Evolutionary conservation across 2,329 filamentous ascomycete species (phyloP), one percentile per base, ranked within the genome.

Genomic region (Penicillium occitanis): DNA sequence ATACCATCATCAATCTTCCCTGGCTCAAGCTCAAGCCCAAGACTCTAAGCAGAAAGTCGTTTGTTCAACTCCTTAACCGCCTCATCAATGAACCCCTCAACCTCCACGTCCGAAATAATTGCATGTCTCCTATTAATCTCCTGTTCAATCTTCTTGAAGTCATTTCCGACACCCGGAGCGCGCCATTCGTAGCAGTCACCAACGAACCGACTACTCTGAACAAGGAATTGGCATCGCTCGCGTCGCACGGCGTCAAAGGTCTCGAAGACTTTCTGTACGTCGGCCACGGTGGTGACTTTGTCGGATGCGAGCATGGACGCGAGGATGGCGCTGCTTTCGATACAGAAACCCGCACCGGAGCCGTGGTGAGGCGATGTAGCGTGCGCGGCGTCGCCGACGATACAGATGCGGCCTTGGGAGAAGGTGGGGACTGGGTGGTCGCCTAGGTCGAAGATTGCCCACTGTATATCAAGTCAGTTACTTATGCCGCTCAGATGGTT

Each of bases 211-310:
- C 85, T 87, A 59, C 80, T 86, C 5, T 78, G 74, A 0, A 86
- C 83, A 0, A 86, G 73, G 71, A 79, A 80, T 66, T 86, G 83
- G 7, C 79, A 81, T 8, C 85, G 74, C 13, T 83, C 78, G 3
- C 85, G 76, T 0, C 87, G 77, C 4, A 82, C 75, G 8, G 73
- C 74, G 67, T 88, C 85, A 55, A 84, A 88, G 0, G 80, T 81
- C n/a, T 76, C 75, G 59, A 88, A 86, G 0, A 78, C 85, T 0
- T 75, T 76, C 5, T 44, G 40, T 1, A 66, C 19, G 2, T 50
- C 44, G 22, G 46, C 17, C 2, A 53, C 46, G 46, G 46, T 51
- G 37, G n/a, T 8, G 35, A 28, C 50, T 10, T 58, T 37, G 28
- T 53, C 8, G 14, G 37, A 30, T 30, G 35, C 48, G 7, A 63